Base-by-base conservation (phyloP, 352 stramenopile species). In the Pythium phragmiticola region DNA sequence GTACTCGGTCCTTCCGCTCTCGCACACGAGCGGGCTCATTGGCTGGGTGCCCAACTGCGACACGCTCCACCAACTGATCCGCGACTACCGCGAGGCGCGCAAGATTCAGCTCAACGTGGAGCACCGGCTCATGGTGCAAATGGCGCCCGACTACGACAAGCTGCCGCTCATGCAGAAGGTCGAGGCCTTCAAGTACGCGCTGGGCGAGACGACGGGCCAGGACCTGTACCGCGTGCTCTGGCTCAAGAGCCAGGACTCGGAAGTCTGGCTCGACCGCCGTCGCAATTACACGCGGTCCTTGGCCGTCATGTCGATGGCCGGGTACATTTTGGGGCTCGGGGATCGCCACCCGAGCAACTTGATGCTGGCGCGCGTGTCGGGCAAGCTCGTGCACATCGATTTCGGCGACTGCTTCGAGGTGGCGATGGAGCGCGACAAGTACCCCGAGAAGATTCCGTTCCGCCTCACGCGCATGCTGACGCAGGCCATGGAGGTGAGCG, bases 271-370 rank as follows among this genome's bases (percentile, higher is more conserved):
- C 7, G 97, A 99, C 54, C 90, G 97, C 13, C 87, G 98, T 14
- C 98, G 95, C 37, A 99, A 98, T 70, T 99, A 98, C 65, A 99
- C 98, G 21, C 87, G 97, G 0, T 98, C 95, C 56, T 78, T 99
- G n/a, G 98, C 98, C 2, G 97, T 99, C 16, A 99, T 99, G 97
- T 99, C 91, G 47, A 99, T 99, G 93, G 98, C 99, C 26, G 98
- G 98, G 11, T 99, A 99, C 70, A 99, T 99, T 66, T 78, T 99
- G 41, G 98, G 98, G 45, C 84, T 99, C 57, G 98, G 98, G 14
- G 98, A 99, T 86, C 87, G 98, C 4, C 98, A 99, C 82, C 97
- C 98, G 47, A 98, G 90, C 43, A 99, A 99, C 81, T 80, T 99
- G 21, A 99, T 99, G 98, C 77, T 99, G 0, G 96, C 99, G 76